Base-by-base conservation (phyloP, 345 rosid species). In the Raphanus sativus region DNA sequence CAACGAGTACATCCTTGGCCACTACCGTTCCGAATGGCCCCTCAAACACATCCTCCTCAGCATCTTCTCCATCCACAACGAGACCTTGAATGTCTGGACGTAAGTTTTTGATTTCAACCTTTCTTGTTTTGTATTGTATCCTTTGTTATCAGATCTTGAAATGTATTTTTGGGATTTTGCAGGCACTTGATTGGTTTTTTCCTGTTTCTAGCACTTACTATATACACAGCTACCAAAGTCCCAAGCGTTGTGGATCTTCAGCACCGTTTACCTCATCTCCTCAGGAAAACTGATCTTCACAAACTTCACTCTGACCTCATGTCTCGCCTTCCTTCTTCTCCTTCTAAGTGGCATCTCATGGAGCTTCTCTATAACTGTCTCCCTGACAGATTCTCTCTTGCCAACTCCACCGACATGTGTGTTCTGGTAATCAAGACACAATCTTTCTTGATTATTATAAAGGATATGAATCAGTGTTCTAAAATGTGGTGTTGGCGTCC, bases 121-220 rank as follows among this genome's bases (percentile, higher is more conserved):
- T 21, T 21, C 21, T 21, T 21, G 21, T 21, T 21, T 21, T 21
- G 21, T n/a, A n/a, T n/a, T n/a, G n/a, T 21, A 21, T 21, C 21
- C 21, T 21, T 21, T 21, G 21, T 21, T 21, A 21, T 21, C 21
- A 21, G 21, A 21, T 21, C 21, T 21, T 21, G 21, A 21, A 21
- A 12, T 17, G 16, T 60, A n/a, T 60, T 48, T 3, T 12, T 4
- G 34, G 32, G 1, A 3, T 21, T 29, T 45, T 83, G 89, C 90
- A 94, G 98, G 86, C 98, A 94, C 85, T 85, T 94, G 87, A 90
- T 94, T 80, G 98, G 98, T n/a, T 94, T 94, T 84, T 94, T 94
- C 84, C 69, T 94, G 77, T 94, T 94, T 85, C 92, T 94, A 66
- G 79, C 95, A 64, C 87, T 94, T 28, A 90, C 98, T 11, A 87